Conservation (phyloP, 306 rosid genomes). For the Albizia julibrissin region DNA sequence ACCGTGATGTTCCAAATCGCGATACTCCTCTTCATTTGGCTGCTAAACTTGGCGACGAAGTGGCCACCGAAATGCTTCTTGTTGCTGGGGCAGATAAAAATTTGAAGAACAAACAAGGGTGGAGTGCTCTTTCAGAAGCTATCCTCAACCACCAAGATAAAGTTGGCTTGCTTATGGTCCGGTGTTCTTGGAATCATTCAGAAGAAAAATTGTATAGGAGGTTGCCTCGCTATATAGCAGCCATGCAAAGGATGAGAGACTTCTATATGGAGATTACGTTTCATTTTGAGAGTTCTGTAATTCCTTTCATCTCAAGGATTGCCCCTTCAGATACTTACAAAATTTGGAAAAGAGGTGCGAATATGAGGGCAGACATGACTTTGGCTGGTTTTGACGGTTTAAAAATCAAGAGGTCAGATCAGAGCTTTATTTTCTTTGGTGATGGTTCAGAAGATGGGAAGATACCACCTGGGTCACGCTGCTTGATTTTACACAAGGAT, state of each 20-base stretch:
- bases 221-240: slow-evolving; percentile 74
- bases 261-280: slow-evolving; percentile 94
- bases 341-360: slow-evolving; percentile 94
- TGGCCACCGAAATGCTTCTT: slow-evolving; percentile 70
- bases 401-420: slow-evolving; percentile 82
- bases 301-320: slow-evolving; percentile 92
- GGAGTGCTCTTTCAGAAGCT: slow-evolving; percentile 89
- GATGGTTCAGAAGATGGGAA: slow-evolving; percentile 72
- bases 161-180: slow-evolving; percentile 60
- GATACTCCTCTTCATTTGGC: slow-evolving; percentile 91
- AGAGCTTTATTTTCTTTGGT: slow-evolving; percentile 79
- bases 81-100: slow-evolving; percentile 71
- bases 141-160: slow-evolving; percentile 63
- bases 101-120: slow-evolving; percentile 82
- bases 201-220: slow-evolving; percentile 75
- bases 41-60: slow-evolving; percentile 60
- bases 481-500: slow-evolving; percentile 47
- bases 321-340: slow-evolving; percentile 95
- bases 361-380: slow-evolving; percentile 96
- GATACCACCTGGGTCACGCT: slow-evolving; percentile 52
- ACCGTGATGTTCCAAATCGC: slow-evolving; percentile 78
- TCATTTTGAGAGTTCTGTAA: slow-evolving; percentile 93
- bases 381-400: slow-evolving; percentile 96
- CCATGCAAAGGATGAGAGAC: slow-evolving; percentile 81
- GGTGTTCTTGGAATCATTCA: slow-evolving; percentile 56